A percentile compares a stretch with the other conserved stretches of the same genome.
Conservation (phyloP, 1,139 yeast genomes). For the Saccharomycopsis hybrid region DNA sequence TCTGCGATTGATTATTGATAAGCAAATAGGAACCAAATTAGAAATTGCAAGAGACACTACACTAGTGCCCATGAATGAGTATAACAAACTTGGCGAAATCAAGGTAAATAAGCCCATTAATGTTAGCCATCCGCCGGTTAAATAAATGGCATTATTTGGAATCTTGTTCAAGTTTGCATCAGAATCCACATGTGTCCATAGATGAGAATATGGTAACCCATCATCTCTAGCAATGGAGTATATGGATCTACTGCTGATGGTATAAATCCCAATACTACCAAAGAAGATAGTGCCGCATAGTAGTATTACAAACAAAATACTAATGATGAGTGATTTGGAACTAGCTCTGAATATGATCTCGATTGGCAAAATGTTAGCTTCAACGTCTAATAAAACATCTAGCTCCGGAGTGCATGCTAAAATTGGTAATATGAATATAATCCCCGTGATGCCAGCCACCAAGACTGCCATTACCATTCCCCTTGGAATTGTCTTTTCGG, state of each 20-base stretch:
- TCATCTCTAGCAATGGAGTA: conserved; percentile 88
- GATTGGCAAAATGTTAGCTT: conserved; percentile 57
- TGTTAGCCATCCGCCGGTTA: conserved; percentile 63
- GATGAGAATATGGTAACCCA: conserved; percentile 64
- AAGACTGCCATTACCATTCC: conserved; percentile 65
- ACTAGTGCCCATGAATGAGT: conserved; percentile 84
- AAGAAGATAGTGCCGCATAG: conserved; percentile 67
- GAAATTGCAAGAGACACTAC: conserved; percentile 72
- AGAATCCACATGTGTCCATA: conserved; percentile 62
- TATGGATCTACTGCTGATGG: conserved; percentile 82
- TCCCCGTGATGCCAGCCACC: conserved; percentile 59
- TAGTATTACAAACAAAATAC: conserved; percentile 59
- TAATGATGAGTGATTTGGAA: conserved; percentile 59
- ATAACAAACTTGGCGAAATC: conserved; percentile 69
- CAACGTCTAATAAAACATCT: conserved; percentile 45
- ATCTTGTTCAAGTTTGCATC: conserved; percentile 48
- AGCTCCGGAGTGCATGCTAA: conserved; percentile 66
- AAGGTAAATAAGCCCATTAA: conserved; percentile 58
- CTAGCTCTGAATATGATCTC: conserved; percentile 58
- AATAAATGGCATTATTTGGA: conserved; percentile 65
- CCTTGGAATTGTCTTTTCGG: conserved; percentile 71
- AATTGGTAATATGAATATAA: conserved; percentile 66
- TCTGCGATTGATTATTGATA: conserved; percentile 56
- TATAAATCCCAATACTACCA: conserved; percentile 73
- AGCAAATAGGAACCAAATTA: conserved; percentile 67